Evolutionary conservation across 2,329 filamentous ascomycete genomes (phyloP), one percentile per base, ranked within the genome.

Genomic region (Magnaporthiopsis incrustans): DNA sequence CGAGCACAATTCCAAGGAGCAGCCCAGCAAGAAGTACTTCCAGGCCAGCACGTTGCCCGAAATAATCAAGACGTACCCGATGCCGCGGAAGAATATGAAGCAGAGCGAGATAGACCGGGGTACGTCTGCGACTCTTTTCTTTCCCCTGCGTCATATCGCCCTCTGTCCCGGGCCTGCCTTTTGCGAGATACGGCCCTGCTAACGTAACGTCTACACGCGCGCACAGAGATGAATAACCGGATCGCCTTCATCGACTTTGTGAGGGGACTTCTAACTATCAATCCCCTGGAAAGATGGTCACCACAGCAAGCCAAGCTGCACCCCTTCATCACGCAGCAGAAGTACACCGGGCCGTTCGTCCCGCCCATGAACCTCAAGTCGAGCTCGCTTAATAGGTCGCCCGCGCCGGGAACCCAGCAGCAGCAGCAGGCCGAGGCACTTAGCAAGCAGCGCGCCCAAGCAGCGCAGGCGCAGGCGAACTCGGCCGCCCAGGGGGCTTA

Each of bases 81-180:
- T 99, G 94, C 95, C 95, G 60, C 85, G 95, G 72, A 99, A 99
- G 80, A 97, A 97, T 73, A 99, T 99, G 95, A 99, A 99, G 80
- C 92, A 90, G 75, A 90, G 87, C 70, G 95, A 99, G 77, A 89
- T 99, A 68, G 95, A 99, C 71, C 82, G 95, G 90, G 95, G 95
- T 97, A 81, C 73, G 83, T 66, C 59, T 7, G 30, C 5, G 65
- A 67, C 73, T 58, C 25, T 25, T 5, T 18, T 22, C 8, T 59
- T 50, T 18, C 26, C 14, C 38, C 15, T 18, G 14, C 12, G 4
- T n/a, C 25, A 35, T 44, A 15, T 18, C 56, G 10, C 56, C 56
- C n/a, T 15, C 38, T 5, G 12, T 25, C 18, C 27, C 38, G 25
- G 5, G 27, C 32, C 35, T 14, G 57, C 59, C 18, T 56, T 38